These are phyloP conservation scores for Phlebiopsis gigantea DNA, from an alignment of 768 basidiomycete species.

Conservation along the genomic window DNA sequence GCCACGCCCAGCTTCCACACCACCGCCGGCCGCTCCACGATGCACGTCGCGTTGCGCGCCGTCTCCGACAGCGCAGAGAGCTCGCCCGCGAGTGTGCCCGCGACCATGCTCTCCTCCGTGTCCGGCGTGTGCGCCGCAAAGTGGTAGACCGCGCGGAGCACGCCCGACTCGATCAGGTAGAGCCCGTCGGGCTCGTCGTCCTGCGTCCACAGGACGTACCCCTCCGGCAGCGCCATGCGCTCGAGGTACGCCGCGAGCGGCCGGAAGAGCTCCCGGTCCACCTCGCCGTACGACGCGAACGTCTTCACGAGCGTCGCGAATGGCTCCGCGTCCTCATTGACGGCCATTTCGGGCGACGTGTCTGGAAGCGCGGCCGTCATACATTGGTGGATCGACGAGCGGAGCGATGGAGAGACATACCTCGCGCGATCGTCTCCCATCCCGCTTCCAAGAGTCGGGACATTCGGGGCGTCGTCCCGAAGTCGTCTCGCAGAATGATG, in stretches of 20 bases:
- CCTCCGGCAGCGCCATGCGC: slow-evolving; percentile 49
- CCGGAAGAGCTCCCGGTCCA: slow-evolving; percentile 51
- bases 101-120: slow-evolving; percentile 89
- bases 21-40: slow-evolving; percentile 71
- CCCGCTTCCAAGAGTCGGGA: slow-evolving; percentile 69
- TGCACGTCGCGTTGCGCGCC: slow-evolving; percentile 79
- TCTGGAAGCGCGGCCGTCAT: slow-evolving; percentile 10
- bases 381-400: not conserved
- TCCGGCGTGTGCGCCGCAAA: slow-evolving; percentile 63
- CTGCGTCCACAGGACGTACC: slow-evolving; percentile 67
- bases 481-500: slow-evolving; percentile 39
- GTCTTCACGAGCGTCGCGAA: slow-evolving; percentile 71
- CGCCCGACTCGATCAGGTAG: slow-evolving; percentile 85
- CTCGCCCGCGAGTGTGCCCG: slow-evolving; percentile 90
- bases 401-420: slow-evolving; percentile 27
- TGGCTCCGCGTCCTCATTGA: slow-evolving; percentile 49
- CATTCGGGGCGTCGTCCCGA: slow-evolving; percentile 56
- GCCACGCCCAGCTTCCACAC: slow-evolving; percentile 75
- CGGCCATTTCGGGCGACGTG: slow-evolving; percentile 20
- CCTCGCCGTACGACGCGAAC: slow-evolving; percentile 67
- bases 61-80: slow-evolving; percentile 77
- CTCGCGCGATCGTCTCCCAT: slow-evolving; percentile 60
- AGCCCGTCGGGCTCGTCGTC: slow-evolving; percentile 76
- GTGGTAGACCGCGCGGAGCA: slow-evolving; percentile 74
- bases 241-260: slow-evolving; percentile 71